Conservation (phyloP, 768 basidiomycete species). For the Cystobasidium onofrii region DNA sequence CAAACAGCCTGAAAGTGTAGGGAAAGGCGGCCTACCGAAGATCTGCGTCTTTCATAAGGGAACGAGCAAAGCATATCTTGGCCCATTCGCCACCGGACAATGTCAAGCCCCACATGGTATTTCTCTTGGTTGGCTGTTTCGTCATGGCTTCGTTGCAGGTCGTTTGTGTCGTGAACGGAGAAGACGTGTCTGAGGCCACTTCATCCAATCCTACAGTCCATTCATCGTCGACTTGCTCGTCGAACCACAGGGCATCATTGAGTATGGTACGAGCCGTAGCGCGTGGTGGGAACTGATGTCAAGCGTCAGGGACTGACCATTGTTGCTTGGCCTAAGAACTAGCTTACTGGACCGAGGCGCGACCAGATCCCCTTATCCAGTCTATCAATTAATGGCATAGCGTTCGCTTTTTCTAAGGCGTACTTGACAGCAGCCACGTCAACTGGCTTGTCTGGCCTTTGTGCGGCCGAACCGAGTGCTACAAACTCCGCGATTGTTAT, state of each 20-base stretch:
- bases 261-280: background rate
- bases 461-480: background rate
- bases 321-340: background rate
- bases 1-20: too few species aligned
- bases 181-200: too few species aligned
- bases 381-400: background rate
- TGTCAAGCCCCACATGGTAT: background rate
- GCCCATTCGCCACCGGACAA: slow-evolving; percentile 2
- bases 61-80: background rate
- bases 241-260: background rate
- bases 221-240: background rate
- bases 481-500: background rate
- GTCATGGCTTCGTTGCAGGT: background rate
- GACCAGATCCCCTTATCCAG: background rate
- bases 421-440: background rate
- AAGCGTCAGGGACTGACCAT: too few species aligned
- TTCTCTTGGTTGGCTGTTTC: background rate
- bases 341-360: background rate
- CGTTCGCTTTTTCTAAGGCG: background rate
- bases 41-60: slow-evolving; percentile 6
- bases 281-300: background rate
- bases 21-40: background rate
- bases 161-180: background rate
- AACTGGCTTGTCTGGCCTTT: background rate
- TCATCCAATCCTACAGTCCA: background rate